Conservation (phyloP, 225 moss, liverwort and hornwort genomes). For the Sphagnum contortum region DNA sequence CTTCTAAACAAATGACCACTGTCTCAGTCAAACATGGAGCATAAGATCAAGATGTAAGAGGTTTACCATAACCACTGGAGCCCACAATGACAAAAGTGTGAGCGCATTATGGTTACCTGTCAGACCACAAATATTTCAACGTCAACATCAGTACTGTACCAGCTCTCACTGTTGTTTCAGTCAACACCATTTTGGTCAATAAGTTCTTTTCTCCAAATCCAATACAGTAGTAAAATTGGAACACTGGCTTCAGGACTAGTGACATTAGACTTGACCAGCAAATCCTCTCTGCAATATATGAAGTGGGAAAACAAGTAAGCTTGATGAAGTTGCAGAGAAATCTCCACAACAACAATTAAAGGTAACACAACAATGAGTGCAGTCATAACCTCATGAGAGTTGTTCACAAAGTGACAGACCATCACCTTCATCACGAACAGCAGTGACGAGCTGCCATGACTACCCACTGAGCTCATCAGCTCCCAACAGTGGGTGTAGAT, state of each 20-base stretch:
- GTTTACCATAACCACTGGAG: slow-evolving; percentile 89
- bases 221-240: slow-evolving; percentile 4
- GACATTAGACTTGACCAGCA: too few relatives aligned
- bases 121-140: slow-evolving; percentile 8
- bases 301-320: too few relatives aligned
- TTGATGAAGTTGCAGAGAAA: too few relatives aligned
- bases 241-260: neutral
- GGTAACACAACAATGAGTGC: too few relatives aligned
- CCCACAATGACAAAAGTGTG: slow-evolving; percentile 74
- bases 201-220: neutral
- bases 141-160: neutral
- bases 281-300: too few relatives aligned
- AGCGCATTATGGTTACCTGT: slow-evolving; percentile 90
- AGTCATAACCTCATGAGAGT: too few relatives aligned
- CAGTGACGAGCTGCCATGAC: too few relatives aligned
- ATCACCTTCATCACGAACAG: too few relatives aligned
- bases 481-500: too few relatives aligned
- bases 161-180: neutral
- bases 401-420: too few relatives aligned
- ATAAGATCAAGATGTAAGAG: slow-evolving; percentile 2
- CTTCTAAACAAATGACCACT: neutral
- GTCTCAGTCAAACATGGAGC: neutral
- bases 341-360: too few relatives aligned
- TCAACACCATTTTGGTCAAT: neutral
- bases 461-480: too few relatives aligned